Evolutionary conservation across 2,329 filamentous ascomycete species (phyloP).

Genomic region (Mycosphaerelloides madeirae): DNA sequence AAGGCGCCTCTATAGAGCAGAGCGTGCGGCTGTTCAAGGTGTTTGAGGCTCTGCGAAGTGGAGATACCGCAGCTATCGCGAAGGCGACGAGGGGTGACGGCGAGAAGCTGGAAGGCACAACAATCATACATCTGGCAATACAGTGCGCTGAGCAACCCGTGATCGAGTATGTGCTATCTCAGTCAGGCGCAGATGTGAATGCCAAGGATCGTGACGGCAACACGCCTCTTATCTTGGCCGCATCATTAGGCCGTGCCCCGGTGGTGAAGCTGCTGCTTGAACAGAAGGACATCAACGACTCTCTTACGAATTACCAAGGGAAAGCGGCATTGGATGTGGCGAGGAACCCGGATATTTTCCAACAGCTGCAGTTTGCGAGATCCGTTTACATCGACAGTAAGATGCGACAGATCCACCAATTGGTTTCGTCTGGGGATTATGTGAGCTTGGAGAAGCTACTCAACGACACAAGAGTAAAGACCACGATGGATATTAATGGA

Average conservation of each 20-base stretch:
- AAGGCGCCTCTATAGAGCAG: slow-evolving; percentile 66
- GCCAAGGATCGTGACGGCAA: slow-evolving; percentile 88
- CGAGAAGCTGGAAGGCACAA: slow-evolving; percentile 68
- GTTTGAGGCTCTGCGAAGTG: slow-evolving; percentile 85
- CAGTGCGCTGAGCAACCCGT: slow-evolving; percentile 92
- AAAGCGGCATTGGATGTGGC: slow-evolving; percentile 84
- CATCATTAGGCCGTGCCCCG: slow-evolving; percentile 70
- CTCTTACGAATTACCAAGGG: slow-evolving; percentile 75
- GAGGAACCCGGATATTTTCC: slow-evolving; percentile 89
- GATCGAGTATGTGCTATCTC: slow-evolving; percentile 87
- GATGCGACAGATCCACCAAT: slow-evolving; percentile 74
- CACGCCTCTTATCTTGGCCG: slow-evolving; percentile 83
- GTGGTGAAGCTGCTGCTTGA: slow-evolving; percentile 81
- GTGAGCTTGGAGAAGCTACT: slow-evolving; percentile 72
- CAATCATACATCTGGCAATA: slow-evolving; percentile 85
- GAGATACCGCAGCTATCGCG: slow-evolving; percentile 85
- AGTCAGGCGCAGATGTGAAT: slow-evolving; percentile 65
- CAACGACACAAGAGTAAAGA: slow-evolving; percentile 79
- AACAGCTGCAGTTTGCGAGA: slow-evolving; percentile 83
- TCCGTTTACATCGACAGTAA: slow-evolving; percentile 87
- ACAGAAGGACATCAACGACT: slow-evolving; percentile 80
- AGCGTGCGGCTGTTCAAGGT: slow-evolving; percentile 91
- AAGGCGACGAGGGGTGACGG: slow-evolving; percentile 63
- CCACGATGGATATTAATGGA: slow-evolving; percentile 85
- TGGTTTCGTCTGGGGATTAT: slow-evolving; percentile 70